These are phyloP conservation scores for Hypholoma fasciculare DNA, from an alignment of 768 basidiomycete genomes.

Conservation along the genomic window DNA sequence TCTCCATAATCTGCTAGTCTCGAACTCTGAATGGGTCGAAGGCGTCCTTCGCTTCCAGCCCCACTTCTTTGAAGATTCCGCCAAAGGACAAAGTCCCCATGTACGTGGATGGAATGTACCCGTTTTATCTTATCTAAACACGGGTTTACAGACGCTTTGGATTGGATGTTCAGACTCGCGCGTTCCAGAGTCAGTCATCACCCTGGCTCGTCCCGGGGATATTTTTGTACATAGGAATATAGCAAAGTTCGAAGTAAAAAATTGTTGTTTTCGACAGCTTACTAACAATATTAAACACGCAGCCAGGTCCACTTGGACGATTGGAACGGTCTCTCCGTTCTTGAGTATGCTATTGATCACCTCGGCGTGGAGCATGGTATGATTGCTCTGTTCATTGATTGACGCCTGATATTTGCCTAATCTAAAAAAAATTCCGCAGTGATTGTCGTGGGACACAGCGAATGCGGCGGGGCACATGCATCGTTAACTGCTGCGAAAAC, in stretches of 20 bases:
- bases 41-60: not conserved
- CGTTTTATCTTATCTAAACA: not conserved
- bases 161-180: not conserved
- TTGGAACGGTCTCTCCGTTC: not conserved
- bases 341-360: not conserved
- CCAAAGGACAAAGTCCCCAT: not conserved
- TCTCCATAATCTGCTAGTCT: not conserved
- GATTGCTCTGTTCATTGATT: not conserved
- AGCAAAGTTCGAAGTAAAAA: not conserved
- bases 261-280: not conserved
- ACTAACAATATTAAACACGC: too few relatives aligned
- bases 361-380: not conserved
- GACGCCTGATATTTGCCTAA: not conserved
- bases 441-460: not conserved
- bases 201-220: not conserved
- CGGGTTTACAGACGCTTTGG: not conserved
- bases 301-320: not conserved
- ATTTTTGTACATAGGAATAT: not conserved
- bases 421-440: not conserved
- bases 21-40: not conserved
- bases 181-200: not conserved
- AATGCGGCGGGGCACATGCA: not conserved
- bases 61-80: not conserved
- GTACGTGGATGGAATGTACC: not conserved
- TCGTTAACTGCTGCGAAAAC: not conserved